These are phyloP conservation scores for Cordyceps farinosa DNA, from an alignment of 2,329 filamentous ascomycete species.

Conservation along the genomic window DNA sequence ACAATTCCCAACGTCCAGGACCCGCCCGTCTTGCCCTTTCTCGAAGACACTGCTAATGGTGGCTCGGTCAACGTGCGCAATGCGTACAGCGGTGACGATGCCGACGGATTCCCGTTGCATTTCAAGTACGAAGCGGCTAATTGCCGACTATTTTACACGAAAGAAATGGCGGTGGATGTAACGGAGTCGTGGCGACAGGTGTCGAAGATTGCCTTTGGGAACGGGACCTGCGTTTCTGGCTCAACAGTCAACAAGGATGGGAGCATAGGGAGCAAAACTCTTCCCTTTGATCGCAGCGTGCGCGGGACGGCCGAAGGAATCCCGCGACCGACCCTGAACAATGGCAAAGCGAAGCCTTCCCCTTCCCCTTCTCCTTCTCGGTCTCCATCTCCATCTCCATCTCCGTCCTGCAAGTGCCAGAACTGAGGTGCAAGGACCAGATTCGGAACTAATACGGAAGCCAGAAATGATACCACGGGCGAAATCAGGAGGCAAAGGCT, in stretches of 20 bases:
- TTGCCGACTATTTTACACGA: slow-evolving; percentile 58
- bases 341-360: not conserved
- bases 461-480: too few species aligned
- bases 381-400: too few species aligned
- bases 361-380: too few species aligned
- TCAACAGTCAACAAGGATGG: not conserved
- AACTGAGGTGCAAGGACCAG: too few species aligned
- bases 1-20: not conserved
- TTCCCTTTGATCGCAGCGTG: not conserved
- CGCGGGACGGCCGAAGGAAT: not conserved
- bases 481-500: too few species aligned
- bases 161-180: slow-evolving; percentile 48
- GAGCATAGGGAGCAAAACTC: not conserved
- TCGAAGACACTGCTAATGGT: not conserved
- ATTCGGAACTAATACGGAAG: too few species aligned
- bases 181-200: slow-evolving; percentile 47
- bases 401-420: too few species aligned
- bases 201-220: not conserved
- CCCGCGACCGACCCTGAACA: not conserved
- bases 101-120: slow-evolving; percentile 44
- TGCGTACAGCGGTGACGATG: slow-evolving; percentile 22
- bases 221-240: not conserved
- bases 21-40: not conserved
- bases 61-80: slow-evolving; percentile 23
- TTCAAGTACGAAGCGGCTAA: slow-evolving; percentile 59